Evolutionary conservation across 768 basidiomycete genomes (phyloP).

Genomic region (Termitomyces sp.): DNA sequence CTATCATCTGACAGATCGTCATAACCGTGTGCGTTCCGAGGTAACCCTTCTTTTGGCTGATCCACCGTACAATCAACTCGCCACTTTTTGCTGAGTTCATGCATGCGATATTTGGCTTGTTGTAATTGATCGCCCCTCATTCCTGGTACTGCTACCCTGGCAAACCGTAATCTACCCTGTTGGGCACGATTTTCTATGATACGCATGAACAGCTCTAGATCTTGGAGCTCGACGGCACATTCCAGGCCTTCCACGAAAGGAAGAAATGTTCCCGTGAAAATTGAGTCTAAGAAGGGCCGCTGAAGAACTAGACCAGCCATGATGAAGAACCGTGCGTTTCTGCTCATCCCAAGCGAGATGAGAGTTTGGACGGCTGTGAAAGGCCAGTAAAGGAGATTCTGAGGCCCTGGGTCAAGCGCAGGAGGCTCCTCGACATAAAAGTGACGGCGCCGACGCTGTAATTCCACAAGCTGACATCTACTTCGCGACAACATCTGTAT

Average conservation of each 20-base stretch:
- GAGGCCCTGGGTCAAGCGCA: constrained; percentile 1
- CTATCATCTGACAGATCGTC: neutral
- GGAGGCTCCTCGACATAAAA: neutral
- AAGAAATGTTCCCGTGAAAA: neutral
- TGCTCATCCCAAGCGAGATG: neutral
- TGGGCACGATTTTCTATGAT: neutral
- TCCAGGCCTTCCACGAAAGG: neutral
- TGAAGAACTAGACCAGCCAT: constrained; percentile 1
- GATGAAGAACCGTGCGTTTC: neutral
- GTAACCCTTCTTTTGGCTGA: neutral
- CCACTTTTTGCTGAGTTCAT: neutral
- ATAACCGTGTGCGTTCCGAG: neutral
- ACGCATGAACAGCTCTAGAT: neutral
- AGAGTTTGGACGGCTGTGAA: neutral
- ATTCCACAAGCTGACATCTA: neutral
- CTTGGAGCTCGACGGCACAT: neutral
- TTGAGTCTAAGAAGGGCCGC: neutral
- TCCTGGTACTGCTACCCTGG: neutral
- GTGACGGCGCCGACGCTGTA: constrained; percentile 5
- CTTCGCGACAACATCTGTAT: constrained; percentile 3
- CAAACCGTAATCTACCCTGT: neutral
- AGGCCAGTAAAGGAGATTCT: neutral
- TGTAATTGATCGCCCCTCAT: neutral
- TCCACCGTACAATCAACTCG: constrained; percentile 1
- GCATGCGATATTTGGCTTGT: neutral